Evolutionary conservation across 1,284 basidiomycete species (phyloP).

Genomic region (Moesziomyces sp.): DNA sequence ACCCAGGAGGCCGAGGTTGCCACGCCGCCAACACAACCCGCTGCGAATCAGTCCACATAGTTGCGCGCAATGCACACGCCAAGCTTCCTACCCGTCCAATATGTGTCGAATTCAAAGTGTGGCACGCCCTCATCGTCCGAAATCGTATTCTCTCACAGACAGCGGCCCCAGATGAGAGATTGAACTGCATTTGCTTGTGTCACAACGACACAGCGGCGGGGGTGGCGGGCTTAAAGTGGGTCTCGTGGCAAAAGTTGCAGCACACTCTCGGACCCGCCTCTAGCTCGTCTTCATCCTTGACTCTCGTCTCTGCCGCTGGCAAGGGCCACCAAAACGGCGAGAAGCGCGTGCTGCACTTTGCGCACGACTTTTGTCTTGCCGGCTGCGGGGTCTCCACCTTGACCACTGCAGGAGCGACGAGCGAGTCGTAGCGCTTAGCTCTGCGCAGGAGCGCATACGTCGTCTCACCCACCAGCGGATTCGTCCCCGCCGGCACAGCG

Average conservation of each 20-base stretch:
- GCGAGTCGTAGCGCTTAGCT: conserved; percentile 53
- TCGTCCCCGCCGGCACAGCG: conserved; percentile 7
- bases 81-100: too few relatives aligned
- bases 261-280: conserved; percentile 2
- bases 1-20: too few relatives aligned
- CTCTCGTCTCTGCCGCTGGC: not conserved
- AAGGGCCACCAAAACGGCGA: conserved; percentile 49
- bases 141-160: not conserved
- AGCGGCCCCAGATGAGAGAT: not conserved
- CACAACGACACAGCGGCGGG: not conserved
- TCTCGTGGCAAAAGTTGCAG: conserved; percentile 44
- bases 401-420: not conserved
- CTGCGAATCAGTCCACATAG: too few relatives aligned
- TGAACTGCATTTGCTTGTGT: not conserved
- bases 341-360: conserved; percentile 32
- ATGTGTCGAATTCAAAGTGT: too few relatives aligned
- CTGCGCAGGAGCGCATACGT: conserved; percentile 57
- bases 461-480: conserved; percentile 33
- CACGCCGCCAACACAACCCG: too few relatives aligned
- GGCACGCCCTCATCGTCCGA: too few relatives aligned
- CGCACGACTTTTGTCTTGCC: conserved; percentile 15
- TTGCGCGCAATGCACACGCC: too few relatives aligned
- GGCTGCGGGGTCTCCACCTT: not conserved
- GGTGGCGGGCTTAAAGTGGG: conserved; percentile 10
- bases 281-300: conserved; percentile 7